Evolutionary conservation across 2,329 filamentous ascomycete species (phyloP), one percentile per base, ranked within the genome.

Genomic region (Blastomyces parvus): DNA sequence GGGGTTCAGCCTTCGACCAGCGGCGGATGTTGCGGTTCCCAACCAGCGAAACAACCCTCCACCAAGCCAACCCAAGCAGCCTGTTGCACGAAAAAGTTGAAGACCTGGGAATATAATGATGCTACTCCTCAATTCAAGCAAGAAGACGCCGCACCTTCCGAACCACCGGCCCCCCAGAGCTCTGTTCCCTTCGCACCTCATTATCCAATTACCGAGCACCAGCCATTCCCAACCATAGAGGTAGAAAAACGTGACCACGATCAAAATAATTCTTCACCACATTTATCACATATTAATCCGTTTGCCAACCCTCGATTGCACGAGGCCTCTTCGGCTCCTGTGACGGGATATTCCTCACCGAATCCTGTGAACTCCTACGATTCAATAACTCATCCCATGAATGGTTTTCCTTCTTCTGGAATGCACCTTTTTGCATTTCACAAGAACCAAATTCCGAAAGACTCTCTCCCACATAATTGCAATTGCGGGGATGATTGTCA

Each of bases 401-500:
- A 25, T 11, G 25, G n/a, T n/a, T 46, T 59, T 33, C 14, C 57
- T 46, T 14, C 25, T 46, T 22, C 40, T 4, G 19, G 17, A 46
- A 48, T 46, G 27, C 27, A 40, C 14, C 13, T 11, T 33, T 30
- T 46, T 33, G 40, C 6, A 30, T 59, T 59, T 9, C 40, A 30
- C 19, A 22, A 25, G 2, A 44, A 27, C 25, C 36, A 25, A 6
- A 22, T 42, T 40, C 17, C 38, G 30, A 48, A 30, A 22, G 40
- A 59, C 25, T 33, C 38, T 59, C 38, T 30, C 2, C 25, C 40
- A 19, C 40, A 59, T 40, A 59, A 59, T 22, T 80, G 78, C 64
- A 70, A 69, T 52, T 80, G 78, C 65, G 78, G 79, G 27, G 75
- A 79, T 59, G 71, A 71, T 7, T 81, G 79, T 62, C 74, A 79